Evolutionary conservation across 2,329 filamentous ascomycete genomes (phyloP).

Genomic region (Cladosporium sp.): DNA sequence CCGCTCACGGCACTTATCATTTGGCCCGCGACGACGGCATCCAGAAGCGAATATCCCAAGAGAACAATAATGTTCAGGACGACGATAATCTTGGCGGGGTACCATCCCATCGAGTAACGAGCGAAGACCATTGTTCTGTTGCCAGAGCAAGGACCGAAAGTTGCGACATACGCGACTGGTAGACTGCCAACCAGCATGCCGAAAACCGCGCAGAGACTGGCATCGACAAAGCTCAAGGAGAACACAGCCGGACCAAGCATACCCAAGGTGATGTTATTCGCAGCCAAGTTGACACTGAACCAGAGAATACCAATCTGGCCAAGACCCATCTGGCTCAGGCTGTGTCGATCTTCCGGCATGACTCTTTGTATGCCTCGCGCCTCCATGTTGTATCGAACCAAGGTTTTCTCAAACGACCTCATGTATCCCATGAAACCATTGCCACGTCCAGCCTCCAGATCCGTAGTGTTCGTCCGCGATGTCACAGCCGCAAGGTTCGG

Average conservation of each 20-base stretch:
- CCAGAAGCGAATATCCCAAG: slow-evolving; percentile 56
- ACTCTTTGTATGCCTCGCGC: slow-evolving; percentile 59
- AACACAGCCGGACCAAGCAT: slow-evolving; percentile 59
- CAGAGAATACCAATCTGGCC: slow-evolving; percentile 55
- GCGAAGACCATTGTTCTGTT: slow-evolving; percentile 61
- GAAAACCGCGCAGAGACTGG: slow-evolving; percentile 54
- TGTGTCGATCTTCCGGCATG: slow-evolving; percentile 51
- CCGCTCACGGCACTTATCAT: slow-evolving; percentile 62
- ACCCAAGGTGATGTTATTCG: slow-evolving; percentile 62
- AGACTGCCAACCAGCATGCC: slow-evolving; percentile 54
- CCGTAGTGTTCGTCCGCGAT: not conserved
- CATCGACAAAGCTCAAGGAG: slow-evolving; percentile 55
- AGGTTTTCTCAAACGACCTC: slow-evolving; percentile 36
- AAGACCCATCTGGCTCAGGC: slow-evolving; percentile 49
- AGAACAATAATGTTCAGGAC: slow-evolving; percentile 60
- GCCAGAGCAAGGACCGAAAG: slow-evolving; percentile 58
- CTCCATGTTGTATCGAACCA: slow-evolving; percentile 53
- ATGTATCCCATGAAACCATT: slow-evolving; percentile 9
- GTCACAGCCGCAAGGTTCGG: slow-evolving; percentile 5
- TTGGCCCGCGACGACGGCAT: slow-evolving; percentile 64
- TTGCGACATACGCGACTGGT: slow-evolving; percentile 57
- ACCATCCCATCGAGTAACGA: slow-evolving; percentile 62
- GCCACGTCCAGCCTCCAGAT: not conserved
- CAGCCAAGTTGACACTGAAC: slow-evolving; percentile 60
- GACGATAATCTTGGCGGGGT: slow-evolving; percentile 60